phyloP scores from a whole-genome alignment of 139 green algal genomes.

The Closterium sp. region DNA sequence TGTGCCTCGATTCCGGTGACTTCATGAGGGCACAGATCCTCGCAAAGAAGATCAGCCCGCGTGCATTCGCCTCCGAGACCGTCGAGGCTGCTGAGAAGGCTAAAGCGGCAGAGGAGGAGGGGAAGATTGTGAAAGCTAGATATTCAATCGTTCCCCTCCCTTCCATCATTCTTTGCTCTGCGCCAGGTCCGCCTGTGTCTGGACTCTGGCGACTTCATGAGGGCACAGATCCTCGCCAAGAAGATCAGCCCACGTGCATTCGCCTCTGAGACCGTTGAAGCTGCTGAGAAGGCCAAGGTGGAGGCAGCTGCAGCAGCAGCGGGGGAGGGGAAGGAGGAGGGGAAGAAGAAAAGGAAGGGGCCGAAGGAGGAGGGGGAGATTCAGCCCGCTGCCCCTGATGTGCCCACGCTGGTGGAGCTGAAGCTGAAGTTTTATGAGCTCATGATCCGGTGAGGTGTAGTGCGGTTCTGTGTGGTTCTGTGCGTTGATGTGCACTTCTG shows the following conservation, averaged over 20 bases:
- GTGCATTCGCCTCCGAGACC: conserved; percentile 84
- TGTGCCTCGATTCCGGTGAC: no score
- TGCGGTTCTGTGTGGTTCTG: not conserved
- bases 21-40: no score
- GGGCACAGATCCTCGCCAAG: conserved; percentile 84
- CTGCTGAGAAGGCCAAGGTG: conserved; percentile 27
- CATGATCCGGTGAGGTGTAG: conserved; percentile 67
- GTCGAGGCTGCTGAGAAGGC: no score
- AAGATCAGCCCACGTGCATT: conserved; percentile 92
- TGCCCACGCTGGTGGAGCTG: conserved; percentile 81
- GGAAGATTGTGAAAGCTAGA: no score
- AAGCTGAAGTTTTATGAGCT: conserved; percentile 93
- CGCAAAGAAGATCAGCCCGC: no score
- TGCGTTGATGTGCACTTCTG: not conserved
- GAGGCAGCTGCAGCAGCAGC: not conserved
- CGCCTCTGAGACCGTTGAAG: conserved; percentile 44
- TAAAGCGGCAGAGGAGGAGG: no score
- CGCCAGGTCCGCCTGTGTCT: conserved; percentile 78
- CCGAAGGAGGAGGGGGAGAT: conserved; percentile 81
- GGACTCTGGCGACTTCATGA: conserved; percentile 86
- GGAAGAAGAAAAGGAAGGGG: conserved; percentile 51
- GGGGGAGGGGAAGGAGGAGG: conserved; percentile 23
- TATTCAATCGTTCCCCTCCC: no score
- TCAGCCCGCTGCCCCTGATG: conserved; percentile 79
- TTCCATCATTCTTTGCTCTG: not conserved